Evolutionary conservation across 1,284 basidiomycete species (phyloP).

Genomic region (Wolfiporia cocos): DNA sequence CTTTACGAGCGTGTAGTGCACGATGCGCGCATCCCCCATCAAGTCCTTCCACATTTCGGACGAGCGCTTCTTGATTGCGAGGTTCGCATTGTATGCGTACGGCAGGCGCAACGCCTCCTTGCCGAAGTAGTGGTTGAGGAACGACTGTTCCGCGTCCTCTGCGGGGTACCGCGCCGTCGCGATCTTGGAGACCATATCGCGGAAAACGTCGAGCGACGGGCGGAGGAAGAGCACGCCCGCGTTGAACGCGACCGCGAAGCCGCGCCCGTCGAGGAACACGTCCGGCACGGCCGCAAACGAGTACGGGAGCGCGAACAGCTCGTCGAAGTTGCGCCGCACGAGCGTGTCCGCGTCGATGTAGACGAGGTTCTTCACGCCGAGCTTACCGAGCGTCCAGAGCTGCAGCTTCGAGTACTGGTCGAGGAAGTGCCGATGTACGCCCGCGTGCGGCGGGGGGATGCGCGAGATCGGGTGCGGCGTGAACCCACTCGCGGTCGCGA

Average conservation of each 20-base stretch:
- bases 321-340: slow-evolving; percentile 36
- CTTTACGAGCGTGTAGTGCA: slow-evolving; percentile 37
- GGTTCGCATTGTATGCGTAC: slow-evolving; percentile 40
- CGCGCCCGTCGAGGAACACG: slow-evolving; percentile 27
- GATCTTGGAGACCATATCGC: slow-evolving; percentile 28
- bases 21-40: slow-evolving; percentile 28
- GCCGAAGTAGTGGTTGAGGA: slow-evolving; percentile 38
- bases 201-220: slow-evolving; percentile 26
- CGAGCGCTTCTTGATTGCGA: slow-evolving; percentile 34
- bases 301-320: slow-evolving; percentile 39
- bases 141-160: slow-evolving; percentile 36
- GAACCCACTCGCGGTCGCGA: slow-evolving; percentile 31
- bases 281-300: slow-evolving; percentile 38
- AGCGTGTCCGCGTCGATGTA: slow-evolving; percentile 42
- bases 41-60: slow-evolving; percentile 30
- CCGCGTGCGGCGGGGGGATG: slow-evolving; percentile 30
- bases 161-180: slow-evolving; percentile 26
- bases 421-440: slow-evolving; percentile 26
- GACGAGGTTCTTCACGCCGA: slow-evolving; percentile 26
- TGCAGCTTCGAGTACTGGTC: slow-evolving; percentile 37
- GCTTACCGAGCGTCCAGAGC: slow-evolving; percentile 31
- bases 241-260: slow-evolving; percentile 34
- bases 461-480: slow-evolving; percentile 26
- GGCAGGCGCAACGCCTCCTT: slow-evolving; percentile 33
- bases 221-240: slow-evolving; percentile 35